Evolutionary conservation across 768 basidiomycete genomes (phyloP).

Genomic region (Gelatoporia subvermispora): DNA sequence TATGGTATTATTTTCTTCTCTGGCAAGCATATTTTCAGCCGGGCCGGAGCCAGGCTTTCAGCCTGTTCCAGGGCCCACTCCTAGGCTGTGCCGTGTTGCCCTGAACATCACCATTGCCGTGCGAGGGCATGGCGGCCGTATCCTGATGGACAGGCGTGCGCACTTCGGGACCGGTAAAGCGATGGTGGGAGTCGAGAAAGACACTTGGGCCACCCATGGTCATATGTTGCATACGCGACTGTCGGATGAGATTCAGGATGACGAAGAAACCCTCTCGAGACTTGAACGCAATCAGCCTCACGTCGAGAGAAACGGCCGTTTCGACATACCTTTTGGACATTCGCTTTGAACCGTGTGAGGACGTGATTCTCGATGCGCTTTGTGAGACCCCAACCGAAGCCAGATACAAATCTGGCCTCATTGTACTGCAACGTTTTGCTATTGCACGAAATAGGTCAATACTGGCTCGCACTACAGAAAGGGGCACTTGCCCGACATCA

Average conservation of each 20-base stretch:
- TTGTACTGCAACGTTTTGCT: constrained; percentile 83
- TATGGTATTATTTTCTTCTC: too few species aligned
- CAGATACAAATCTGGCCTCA: constrained; percentile 82
- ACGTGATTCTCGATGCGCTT: constrained; percentile 86
- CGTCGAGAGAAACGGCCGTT: constrained; percentile 6
- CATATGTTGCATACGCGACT: constrained; percentile 63
- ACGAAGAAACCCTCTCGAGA: constrained; percentile 86
- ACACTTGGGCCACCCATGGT: constrained; percentile 34
- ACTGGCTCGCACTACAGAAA: neutral
- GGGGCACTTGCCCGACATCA: constrained; percentile 55
- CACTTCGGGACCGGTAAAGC: constrained; percentile 4
- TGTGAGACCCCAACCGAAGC: constrained; percentile 87
- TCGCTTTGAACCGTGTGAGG: constrained; percentile 77
- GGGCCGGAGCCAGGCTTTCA: constrained; percentile 38
- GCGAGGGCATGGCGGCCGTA: neutral
- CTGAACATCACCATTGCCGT: constrained; percentile 2
- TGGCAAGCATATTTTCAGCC: too few species aligned
- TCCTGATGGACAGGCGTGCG: neutral
- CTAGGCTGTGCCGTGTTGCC: neutral
- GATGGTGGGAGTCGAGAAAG: constrained; percentile 22
- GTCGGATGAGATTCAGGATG: constrained; percentile 72
- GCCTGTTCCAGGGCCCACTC: constrained; percentile 32
- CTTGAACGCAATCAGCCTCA: constrained; percentile 31
- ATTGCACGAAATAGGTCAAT: neutral
- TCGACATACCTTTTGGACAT: constrained; percentile 69